Conservation (phyloP, 2,329 filamentous ascomycete genomes). For the Tolypocladium tropicale region DNA sequence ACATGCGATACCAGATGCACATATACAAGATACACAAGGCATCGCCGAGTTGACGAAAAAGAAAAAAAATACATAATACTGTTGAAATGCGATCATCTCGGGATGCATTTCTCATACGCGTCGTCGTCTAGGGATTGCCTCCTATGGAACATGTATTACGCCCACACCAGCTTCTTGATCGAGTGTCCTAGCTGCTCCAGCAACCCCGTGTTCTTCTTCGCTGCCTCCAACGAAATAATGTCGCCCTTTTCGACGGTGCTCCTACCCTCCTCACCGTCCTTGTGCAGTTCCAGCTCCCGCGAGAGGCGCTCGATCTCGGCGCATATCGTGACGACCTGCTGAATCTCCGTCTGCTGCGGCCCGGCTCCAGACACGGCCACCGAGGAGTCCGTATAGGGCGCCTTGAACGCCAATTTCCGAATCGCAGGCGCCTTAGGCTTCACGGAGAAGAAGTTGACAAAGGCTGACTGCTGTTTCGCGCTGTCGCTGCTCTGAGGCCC, state of each 20-base stretch:
- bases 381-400: conserved; percentile 42
- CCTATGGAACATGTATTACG: conserved; percentile 16
- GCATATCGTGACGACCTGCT: conserved; percentile 55
- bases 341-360: conserved; percentile 39
- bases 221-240: conserved; percentile 76
- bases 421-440: conserved; percentile 21
- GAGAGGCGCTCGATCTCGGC: conserved; percentile 66
- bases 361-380: conserved; percentile 40
- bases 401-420: conserved; percentile 44
- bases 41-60: background rate
- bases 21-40: conserved; percentile 46
- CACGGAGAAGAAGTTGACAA: conserved; percentile 32
- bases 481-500: conserved; percentile 10
- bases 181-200: conserved; percentile 82
- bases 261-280: conserved; percentile 30
- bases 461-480: conserved; percentile 18
- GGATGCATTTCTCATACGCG: background rate
- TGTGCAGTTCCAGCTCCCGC: conserved; percentile 33
- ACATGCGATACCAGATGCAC: conserved; percentile 93
- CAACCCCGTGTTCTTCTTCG: conserved; percentile 75
- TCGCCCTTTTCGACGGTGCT: conserved; percentile 48
- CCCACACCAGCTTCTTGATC: conserved; percentile 91
- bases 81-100: background rate
- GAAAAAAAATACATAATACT: too few species aligned
- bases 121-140: background rate